phyloP scores from a whole-genome alignment of 352 stramenopile genomes.

The Pythium apleroticum region DNA sequence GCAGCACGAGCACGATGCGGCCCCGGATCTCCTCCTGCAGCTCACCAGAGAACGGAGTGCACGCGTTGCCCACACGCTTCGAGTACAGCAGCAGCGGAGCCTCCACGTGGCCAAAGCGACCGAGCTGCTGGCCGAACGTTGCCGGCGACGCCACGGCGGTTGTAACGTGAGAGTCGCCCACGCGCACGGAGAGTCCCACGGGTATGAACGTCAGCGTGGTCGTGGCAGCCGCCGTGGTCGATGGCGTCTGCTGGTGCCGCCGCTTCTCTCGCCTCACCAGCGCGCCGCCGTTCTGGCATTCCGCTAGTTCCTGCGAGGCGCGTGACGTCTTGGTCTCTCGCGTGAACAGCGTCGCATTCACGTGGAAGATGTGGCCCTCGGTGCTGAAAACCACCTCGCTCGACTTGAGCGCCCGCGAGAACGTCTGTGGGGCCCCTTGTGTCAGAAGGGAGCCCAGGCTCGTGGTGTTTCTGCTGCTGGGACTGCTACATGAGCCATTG shows the following conservation, averaged over 20 bases:
- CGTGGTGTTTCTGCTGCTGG: background rate
- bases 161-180: constrained; percentile 57
- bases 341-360: constrained; percentile 56
- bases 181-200: constrained; percentile 60
- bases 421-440: background rate
- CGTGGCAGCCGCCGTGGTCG: background rate
- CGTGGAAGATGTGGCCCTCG: constrained; percentile 76
- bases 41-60: constrained; percentile 28
- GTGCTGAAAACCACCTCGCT: constrained; percentile 82
- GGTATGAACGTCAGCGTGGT: constrained; percentile 27
- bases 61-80: constrained; percentile 49
- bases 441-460: constrained; percentile 5
- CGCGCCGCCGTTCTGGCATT: constrained; percentile 58
- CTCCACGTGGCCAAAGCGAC: constrained; percentile 43
- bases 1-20: constrained; percentile 64
- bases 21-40: constrained; percentile 35
- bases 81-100: constrained; percentile 50
- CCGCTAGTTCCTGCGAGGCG: constrained; percentile 17
- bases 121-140: constrained; percentile 60
- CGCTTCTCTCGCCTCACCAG: constrained; percentile 26
- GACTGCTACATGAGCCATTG: background rate
- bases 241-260: constrained; percentile 24
- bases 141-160: constrained; percentile 69
- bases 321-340: constrained; percentile 9
- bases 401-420: constrained; percentile 48